Percentiles rank a stretch among this genome's conserved stretches.
Conservation (phyloP, 345 rosid species). For the Dipteronia dyeriana region DNA sequence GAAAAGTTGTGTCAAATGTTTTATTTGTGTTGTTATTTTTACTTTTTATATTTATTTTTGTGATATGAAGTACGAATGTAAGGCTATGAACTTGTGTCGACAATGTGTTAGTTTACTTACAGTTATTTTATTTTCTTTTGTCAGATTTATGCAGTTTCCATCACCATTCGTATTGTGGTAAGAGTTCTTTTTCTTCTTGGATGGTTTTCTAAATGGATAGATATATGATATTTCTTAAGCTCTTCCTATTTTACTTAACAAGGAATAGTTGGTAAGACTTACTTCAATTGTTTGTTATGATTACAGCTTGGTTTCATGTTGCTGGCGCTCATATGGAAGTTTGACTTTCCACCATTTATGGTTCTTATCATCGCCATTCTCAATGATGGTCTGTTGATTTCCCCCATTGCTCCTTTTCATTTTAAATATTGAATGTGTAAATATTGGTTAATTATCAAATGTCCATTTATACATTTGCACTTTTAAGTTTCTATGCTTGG, state of each 20-base stretch:
- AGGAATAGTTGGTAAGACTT: background rate
- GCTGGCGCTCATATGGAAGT: constrained; percentile 93
- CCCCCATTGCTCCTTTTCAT: constrained; percentile 2
- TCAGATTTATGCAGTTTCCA: constrained; percentile 98
- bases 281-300: constrained; percentile 17
- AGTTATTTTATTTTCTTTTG: constrained; percentile 21
- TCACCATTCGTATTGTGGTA: constrained; percentile 99
- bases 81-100: background rate
- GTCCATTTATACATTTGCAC: background rate
- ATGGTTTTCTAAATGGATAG: background rate
- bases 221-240: background rate
- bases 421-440: background rate
- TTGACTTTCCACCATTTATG: constrained; percentile 99
- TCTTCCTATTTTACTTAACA: background rate
- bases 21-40: background rate
- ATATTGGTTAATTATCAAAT: background rate
- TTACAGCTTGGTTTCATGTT: constrained; percentile 97
- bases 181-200: constrained; percentile 24
- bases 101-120: constrained; percentile 14
- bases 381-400: constrained; percentile 72
- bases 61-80: background rate
- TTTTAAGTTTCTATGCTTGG: constrained; percentile 6
- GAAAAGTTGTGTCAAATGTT: background rate
- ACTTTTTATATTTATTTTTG: background rate
- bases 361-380: constrained; percentile 98